Percentiles rank a stretch among this genome's conserved stretches.
Conservation (phyloP, 2,329 filamentous ascomycete species). For the Fusarium sp. region DNA sequence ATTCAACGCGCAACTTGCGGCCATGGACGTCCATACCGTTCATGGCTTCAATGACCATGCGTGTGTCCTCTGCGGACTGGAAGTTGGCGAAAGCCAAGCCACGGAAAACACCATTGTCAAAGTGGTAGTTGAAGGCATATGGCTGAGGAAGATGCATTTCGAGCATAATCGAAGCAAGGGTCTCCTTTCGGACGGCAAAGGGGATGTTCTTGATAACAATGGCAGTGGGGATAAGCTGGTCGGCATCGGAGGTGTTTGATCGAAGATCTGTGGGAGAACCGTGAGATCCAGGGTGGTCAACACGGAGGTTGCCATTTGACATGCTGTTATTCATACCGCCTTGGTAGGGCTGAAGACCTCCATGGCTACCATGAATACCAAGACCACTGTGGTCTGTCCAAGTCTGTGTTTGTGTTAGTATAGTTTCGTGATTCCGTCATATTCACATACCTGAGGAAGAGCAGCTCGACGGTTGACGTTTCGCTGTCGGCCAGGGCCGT, state of each 20-base stretch:
- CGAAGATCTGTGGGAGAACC: constrained; percentile 54
- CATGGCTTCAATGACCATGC: constrained; percentile 89
- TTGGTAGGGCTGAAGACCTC: constrained; percentile 51
- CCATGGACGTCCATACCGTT: constrained; percentile 97
- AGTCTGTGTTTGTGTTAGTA: constrained; percentile 51
- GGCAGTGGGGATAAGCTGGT: constrained; percentile 95
- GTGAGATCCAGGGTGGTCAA: constrained; percentile 55
- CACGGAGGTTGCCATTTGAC: constrained; percentile 57
- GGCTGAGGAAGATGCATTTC: constrained; percentile 92
- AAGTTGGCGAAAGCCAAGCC: constrained; percentile 98
- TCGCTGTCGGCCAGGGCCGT: constrained; percentile 69
- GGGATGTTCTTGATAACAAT: constrained; percentile 99
- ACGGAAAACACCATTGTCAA: constrained; percentile 96
- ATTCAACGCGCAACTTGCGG: constrained; percentile 93
- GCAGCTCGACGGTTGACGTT: constrained; percentile 67
- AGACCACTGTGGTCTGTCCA: constrained; percentile 63
- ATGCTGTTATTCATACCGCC: constrained; percentile 52
- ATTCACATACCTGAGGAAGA: constrained; percentile 73
- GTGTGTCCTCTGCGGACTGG: constrained; percentile 93
- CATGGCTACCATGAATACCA: constrained; percentile 55
- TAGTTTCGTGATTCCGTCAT: not conserved
- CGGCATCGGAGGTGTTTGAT: constrained; percentile 65
- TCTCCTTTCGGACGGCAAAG: constrained; percentile 97
- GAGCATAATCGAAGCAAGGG: constrained; percentile 91
- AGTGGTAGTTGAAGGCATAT: constrained; percentile 99